Base-by-base conservation (phyloP, 2,329 filamentous ascomycete species). In the Cephalotrichum gorgonifer region DNA sequence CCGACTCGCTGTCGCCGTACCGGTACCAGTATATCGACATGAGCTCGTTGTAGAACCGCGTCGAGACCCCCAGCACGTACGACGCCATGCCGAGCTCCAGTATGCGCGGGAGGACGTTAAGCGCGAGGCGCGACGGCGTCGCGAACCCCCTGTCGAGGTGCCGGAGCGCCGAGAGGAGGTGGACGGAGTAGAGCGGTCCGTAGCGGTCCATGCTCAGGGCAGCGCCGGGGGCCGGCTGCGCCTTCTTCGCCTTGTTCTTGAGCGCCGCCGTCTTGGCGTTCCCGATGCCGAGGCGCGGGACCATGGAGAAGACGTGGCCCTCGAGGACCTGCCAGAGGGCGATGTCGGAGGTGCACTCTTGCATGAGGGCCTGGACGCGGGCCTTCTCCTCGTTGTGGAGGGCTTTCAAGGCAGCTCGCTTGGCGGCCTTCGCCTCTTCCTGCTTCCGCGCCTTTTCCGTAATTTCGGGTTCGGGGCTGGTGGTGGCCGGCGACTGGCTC, bases 31-130 rank as follows among this genome's bases (percentile, higher is more conserved):
- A 69, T 22, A 83, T 73, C 14, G 70, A 63, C 23, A 87, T 70
- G 30, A 88, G 72, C 44, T 78, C 71, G 58, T 85, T 82, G 68
- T 86, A 90, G 39, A 90, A 77, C 0, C 75, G 68, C 0, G 84
- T 85, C 17, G 81, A 81, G 6, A 79, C 82, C 44, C 85, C 86
- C 1, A 91, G 73, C 6, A 87, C 80, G 58, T 84, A 87, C 0
- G 83, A 84, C 1, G 78, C 75, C 2, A 85, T 73, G 2, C 86
- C 85, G 1, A 87, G 70, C 42, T 74, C 70, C 59, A 85, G 86
- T 56, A 89, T 68, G 7, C 76, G 75, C 0, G 85, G 83, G 1
- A 90, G 69, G 25, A 89, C 64, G 42, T 73, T 71, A 42, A 85
- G 72, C 0, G 73, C 70, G 1, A 85, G 69, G 0, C 74, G 69